phyloP scores from a whole-genome alignment of 805 yeast genomes.

The Candida boidinii region DNA sequence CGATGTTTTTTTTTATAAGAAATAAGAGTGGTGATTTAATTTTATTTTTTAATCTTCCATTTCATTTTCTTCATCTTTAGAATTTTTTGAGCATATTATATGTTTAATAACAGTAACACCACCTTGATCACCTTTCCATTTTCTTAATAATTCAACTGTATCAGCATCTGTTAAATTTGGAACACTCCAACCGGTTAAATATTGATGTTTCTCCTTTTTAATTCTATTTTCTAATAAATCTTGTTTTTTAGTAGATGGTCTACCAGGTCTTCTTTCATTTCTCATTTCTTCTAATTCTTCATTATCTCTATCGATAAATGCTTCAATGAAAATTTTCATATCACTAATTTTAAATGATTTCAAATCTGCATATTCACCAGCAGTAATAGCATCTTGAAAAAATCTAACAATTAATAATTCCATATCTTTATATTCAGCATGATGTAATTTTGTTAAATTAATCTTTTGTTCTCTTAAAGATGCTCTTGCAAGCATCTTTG shows the following conservation, averaged over 20 bases:
- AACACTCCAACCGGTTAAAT: conserved; percentile 54
- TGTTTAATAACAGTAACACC: conserved; percentile 59
- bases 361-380: conserved; percentile 29
- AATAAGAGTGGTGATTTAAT: no score
- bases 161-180: conserved; percentile 63
- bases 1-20: no score
- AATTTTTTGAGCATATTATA: conserved; percentile 24
- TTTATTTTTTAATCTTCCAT: conserved; percentile 1
- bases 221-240: conserved; percentile 53
- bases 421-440: conserved; percentile 48
- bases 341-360: conserved; percentile 46
- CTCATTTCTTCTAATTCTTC: conserved; percentile 63
- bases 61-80: conserved; percentile 1
- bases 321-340: conserved; percentile 49
- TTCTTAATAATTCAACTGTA: conserved; percentile 51
- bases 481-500: conserved; percentile 79
- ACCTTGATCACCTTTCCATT: conserved; percentile 82
- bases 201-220: conserved; percentile 55
- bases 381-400: conserved; percentile 48
- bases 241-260: conserved; percentile 74
- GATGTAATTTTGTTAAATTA: conserved; percentile 46
- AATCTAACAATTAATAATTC: conserved; percentile 52
- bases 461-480: conserved; percentile 73
- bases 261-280: conserved; percentile 68
- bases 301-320: conserved; percentile 60